Evolutionary conservation across 345 rosid genomes (phyloP).

Genomic region (Pelargonium nanum): DNA sequence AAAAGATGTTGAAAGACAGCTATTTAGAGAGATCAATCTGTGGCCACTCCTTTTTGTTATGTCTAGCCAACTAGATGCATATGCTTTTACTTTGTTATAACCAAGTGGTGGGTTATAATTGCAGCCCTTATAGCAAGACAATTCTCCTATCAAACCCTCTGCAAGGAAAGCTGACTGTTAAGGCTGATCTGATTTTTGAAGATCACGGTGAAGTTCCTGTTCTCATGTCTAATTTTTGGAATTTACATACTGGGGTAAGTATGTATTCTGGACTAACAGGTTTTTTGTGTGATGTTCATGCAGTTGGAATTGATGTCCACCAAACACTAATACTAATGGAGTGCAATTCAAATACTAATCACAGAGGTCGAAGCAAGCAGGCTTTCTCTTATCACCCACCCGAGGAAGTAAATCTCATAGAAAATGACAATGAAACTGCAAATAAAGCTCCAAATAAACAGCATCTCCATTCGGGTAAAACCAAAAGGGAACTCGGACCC

Average conservation of each 20-base stretch:
- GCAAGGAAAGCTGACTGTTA: conserved; percentile 51
- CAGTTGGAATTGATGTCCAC: conserved; percentile 84
- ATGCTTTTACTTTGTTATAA: neutral
- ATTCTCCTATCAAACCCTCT: conserved; percentile 37
- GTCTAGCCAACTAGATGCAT: neutral
- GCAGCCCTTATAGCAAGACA: conserved; percentile 67
- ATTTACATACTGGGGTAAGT: neutral
- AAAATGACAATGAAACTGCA: conserved; percentile 29
- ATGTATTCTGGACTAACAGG: neutral
- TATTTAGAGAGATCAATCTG: no score
- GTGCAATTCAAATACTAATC: conserved; percentile 14
- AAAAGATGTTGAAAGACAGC: neutral
- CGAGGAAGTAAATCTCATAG: conserved; percentile 23
- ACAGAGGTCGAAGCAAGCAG: conserved; percentile 23
- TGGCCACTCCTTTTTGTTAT: conserved; percentile 1
- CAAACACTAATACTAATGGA: conserved; percentile 40
- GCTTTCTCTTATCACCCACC: conserved; percentile 32
- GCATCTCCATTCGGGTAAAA: conserved; percentile 13
- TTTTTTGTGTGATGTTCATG: conserved; percentile 13
- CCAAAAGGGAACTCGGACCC: conserved; percentile 16
- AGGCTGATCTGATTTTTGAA: conserved; percentile 78
- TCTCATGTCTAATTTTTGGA: conserved; percentile 2
- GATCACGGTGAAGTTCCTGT: conserved; percentile 54
- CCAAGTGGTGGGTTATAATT: conserved; percentile 14
- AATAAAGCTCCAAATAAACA: conserved; percentile 15